These are phyloP conservation scores for Camelina neglecta DNA, from an alignment of 345 rosid species.

Conservation along the genomic window DNA sequence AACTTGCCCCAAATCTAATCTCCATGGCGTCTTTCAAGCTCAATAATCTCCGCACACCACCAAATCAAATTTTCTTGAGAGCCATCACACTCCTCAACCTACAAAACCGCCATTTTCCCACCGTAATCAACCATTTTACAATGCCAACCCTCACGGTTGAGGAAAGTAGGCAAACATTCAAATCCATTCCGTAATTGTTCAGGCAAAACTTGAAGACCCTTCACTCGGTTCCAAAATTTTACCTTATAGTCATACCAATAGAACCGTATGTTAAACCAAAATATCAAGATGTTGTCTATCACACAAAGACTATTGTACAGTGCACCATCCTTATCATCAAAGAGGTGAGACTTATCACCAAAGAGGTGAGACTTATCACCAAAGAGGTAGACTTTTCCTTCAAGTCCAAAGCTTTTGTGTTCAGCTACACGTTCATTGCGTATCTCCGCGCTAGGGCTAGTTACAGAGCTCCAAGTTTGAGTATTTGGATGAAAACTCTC, in stretches of 20 bases:
- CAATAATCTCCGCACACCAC: background rate
- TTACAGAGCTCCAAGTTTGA: too few species aligned
- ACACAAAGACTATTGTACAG: background rate
- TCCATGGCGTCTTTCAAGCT: background rate
- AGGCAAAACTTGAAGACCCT: background rate
- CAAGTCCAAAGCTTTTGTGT: background rate
- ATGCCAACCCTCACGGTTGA: too few species aligned
- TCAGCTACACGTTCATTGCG: background rate
- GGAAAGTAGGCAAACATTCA: too few species aligned
- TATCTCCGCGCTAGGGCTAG: background rate
- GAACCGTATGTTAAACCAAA: background rate
- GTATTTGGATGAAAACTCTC: too few species aligned
- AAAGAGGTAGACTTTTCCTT: background rate
- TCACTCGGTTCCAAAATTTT: background rate
- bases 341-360: too few species aligned
- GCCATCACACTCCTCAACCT: background rate
- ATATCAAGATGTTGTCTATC: background rate
- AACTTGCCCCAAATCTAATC: background rate
- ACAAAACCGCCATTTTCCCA: background rate
- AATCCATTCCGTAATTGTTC: background rate
- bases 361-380: too few species aligned
- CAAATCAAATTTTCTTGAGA: background rate
- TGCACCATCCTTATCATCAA: background rate
- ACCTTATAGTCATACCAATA: background rate
- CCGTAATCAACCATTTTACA: background rate